Evolutionary conservation across 176 grass and related monocot genomes (phyloP), one percentile per base, ranked within the genome.

Genomic region (Cenchrus americanus): DNA sequence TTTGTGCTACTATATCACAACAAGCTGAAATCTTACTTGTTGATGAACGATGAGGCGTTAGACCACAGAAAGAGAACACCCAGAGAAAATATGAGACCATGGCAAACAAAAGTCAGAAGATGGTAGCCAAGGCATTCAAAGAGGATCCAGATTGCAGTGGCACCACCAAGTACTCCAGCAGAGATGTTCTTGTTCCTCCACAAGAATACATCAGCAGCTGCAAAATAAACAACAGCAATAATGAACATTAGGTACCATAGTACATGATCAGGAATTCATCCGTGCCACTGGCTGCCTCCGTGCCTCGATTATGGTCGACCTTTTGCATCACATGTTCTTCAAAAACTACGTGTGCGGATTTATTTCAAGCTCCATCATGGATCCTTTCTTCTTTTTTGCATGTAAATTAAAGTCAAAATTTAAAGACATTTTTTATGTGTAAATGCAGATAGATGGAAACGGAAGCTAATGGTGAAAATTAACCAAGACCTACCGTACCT

Each of bases 151-250:
- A 92, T 76, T 65, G 80, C 86, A 8, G 93, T 96, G 62, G 83
- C 91, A 62, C 66, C 89, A 58, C 91, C 87, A 26, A 99, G 93
- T 23, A 96, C 88, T 67, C 91, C 91, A 83, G 87, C 96, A 41
- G 96, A 99, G 54, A 94, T 84, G 84, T 96, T 94, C 89, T 73
- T 99, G 48, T 99, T 87, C 91, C 91, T 99, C 96, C 96, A 99
- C 76, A 99, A 43, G 27, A 99, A 87, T 27, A 96, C 89, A 84
- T 96, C 88, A 89, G 96, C 96, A 89, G 91, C 96, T 99, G 89
- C 85, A 94, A 83, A 89, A 84, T 12, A 60, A 13, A 74, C 13
- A 76, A 47, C 15, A 8, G 3, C 75, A 75, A 75, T 78, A 67
- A 32, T 6, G 64, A 7, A n/a, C n/a, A n/a, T n/a, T 43, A 81